These are phyloP conservation scores for Cicer bijugum DNA, from an alignment of 306 rosid species.

Conservation along the genomic window DNA sequence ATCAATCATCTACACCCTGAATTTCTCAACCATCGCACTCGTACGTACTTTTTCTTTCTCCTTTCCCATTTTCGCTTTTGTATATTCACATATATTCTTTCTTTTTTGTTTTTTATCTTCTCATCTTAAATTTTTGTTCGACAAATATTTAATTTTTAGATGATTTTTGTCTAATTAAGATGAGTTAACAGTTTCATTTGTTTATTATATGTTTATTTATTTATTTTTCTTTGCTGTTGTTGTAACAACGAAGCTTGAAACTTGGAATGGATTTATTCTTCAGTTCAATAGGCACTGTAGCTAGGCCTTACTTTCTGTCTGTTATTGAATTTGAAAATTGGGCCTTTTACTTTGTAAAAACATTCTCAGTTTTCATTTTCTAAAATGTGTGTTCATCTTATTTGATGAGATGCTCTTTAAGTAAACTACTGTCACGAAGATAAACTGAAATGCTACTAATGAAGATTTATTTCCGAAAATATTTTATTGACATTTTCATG, in stretches of 20 bases:
- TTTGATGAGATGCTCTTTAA: too few relatives aligned
- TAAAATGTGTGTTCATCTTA: too few relatives aligned
- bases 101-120: not conserved
- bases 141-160: not conserved
- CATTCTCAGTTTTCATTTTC: too few relatives aligned
- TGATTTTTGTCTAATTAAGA: not conserved
- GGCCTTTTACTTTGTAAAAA: too few relatives aligned
- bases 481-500: too few relatives aligned
- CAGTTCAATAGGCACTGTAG: constrained; percentile 23
- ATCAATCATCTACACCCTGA: constrained; percentile 38
- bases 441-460: too few relatives aligned
- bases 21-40: constrained; percentile 14
- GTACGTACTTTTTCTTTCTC: constrained; percentile 36
- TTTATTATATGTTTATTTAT: not conserved
- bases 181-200: not conserved
- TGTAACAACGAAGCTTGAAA: not conserved
- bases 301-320: not conserved
- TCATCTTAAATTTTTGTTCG: not conserved
- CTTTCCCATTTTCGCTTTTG: not conserved
- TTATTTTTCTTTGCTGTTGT: not conserved
- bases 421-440: too few relatives aligned
- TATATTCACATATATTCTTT: not conserved
- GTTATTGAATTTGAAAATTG: not conserved
- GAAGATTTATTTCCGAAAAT: too few relatives aligned
- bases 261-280: not conserved